Conservation (phyloP, 2,329 filamentous ascomycete genomes). For the Claviceps sp. region DNA sequence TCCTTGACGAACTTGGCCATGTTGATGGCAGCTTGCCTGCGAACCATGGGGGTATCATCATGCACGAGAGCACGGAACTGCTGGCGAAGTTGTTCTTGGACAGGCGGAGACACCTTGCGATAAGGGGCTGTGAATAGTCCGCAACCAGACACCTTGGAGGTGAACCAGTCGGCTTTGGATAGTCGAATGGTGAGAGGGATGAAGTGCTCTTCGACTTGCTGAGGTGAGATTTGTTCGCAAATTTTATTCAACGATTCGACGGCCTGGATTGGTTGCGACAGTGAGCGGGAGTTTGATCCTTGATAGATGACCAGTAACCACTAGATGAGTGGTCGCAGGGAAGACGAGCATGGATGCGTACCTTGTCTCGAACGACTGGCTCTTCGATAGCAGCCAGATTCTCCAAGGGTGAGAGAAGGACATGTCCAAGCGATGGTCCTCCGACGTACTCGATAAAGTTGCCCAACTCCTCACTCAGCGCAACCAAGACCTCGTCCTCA, state of each 20-base stretch:
- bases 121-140: conserved; percentile 92
- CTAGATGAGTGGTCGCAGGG: not conserved
- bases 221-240: conserved; percentile 76
- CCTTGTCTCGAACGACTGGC: conserved; percentile 95
- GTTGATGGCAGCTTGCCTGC: conserved; percentile 91
- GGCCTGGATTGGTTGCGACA: conserved; percentile 41
- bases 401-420: conserved; percentile 91
- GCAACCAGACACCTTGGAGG: conserved; percentile 95
- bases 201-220: conserved; percentile 95
- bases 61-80: conserved; percentile 90
- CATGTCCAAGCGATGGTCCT: conserved; percentile 84
- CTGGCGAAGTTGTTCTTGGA: conserved; percentile 82
- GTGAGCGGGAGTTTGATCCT: conserved; percentile 1
- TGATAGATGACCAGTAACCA: not conserved
- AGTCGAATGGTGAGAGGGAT: conserved; percentile 90
- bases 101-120: conserved; percentile 72
- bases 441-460: conserved; percentile 97
- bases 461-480: conserved; percentile 91
- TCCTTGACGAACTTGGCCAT: conserved; percentile 95
- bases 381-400: conserved; percentile 98
- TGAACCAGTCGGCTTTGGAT: conserved; percentile 99
- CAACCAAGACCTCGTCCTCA: conserved; percentile 95
- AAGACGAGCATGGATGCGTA: conserved; percentile 25
- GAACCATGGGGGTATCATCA: conserved; percentile 98
- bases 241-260: conserved; percentile 99